A percentile compares a stretch with the other conserved stretches of the same genome.
phyloP scores from a whole-genome alignment of 1,284 basidiomycete species.

The Coniferiporia sulphurascens region DNA sequence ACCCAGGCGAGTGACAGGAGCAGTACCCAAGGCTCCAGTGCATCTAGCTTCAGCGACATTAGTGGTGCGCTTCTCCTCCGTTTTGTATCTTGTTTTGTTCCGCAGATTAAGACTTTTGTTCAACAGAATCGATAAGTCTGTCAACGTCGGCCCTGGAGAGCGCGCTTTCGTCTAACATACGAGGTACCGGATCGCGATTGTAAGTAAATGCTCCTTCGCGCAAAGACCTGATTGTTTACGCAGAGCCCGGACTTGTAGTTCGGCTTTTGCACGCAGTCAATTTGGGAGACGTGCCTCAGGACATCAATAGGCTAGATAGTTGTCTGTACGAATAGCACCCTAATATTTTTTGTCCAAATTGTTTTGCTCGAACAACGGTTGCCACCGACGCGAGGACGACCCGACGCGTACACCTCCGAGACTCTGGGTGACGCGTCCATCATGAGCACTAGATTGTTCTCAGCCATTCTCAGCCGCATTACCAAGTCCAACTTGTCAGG shows the following conservation, averaged over 20 bases:
- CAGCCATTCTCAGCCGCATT: not conserved
- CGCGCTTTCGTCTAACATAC: slow-evolving; percentile 62
- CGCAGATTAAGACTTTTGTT: not conserved
- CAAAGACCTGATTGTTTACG: slow-evolving; percentile 19
- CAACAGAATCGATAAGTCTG: slow-evolving; percentile 54
- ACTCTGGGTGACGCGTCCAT: slow-evolving; percentile 11
- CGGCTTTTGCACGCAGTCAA: slow-evolving; percentile 40
- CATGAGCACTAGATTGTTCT: not conserved
- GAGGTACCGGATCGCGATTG: slow-evolving; percentile 49
- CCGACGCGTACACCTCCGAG: not conserved
- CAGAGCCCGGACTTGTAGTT: slow-evolving; percentile 28
- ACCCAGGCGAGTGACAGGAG: slow-evolving; percentile 45
- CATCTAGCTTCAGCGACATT: slow-evolving; percentile 78
- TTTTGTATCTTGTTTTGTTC: not conserved
- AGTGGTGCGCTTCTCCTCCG: slow-evolving; percentile 50
- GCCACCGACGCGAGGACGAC: not conserved
- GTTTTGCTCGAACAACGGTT: not conserved
- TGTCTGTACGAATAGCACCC: slow-evolving; percentile 1
- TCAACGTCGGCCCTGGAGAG: slow-evolving; percentile 73
- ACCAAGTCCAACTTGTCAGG: not conserved
- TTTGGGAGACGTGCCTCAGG: slow-evolving; percentile 31
- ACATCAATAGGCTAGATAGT: slow-evolving; percentile 5
- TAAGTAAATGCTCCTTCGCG: slow-evolving; percentile 31
- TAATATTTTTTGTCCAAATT: not conserved
- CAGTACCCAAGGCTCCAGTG: slow-evolving; percentile 61